Base-by-base conservation (phyloP, 176 grass and related monocot species). In the Carex myosuroides region DNA sequence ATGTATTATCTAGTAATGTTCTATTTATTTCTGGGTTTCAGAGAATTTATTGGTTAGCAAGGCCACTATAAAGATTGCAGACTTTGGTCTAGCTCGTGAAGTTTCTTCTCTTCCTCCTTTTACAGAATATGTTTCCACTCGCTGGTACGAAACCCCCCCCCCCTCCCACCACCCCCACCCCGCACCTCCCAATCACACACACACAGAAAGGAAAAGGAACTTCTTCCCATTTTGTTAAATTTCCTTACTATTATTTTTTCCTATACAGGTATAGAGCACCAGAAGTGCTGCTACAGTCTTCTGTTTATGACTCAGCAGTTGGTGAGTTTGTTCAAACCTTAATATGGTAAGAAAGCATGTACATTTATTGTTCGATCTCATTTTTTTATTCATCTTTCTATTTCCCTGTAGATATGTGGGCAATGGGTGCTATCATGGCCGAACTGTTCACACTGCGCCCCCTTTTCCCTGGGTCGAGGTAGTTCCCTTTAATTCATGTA, bases 401-500 rank as follows among this genome's bases (percentile, higher is more conserved):
- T 67, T 35, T 81, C 56, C 61, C 41, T 83, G 33, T 91, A 99
- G 97, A 99, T 95, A 96, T 99, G 90, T 99, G 97, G 97, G 97
- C 97, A 76, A 99, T 99, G 97, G 97, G 97, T 92, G 97, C 97
- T 79, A 99, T 99, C 84, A 99, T 99, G 93, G 93, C 93, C 64
- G 97, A 99, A 87, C 68, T 99, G 61, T 91, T 96, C 75, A 99
- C 97, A 74, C 91, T 99, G 3, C 88, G 89, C 64, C 97, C 97
- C 80, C 97, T 99, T 81, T 99, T 96, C 78, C 97, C 93, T 88
- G 97, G 97, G 48, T 90, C 91, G 11, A 99, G 93, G 97, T 99
- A 93, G 22, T 17, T 74, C 29, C 16, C n/a, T 52, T 21, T 24
- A 14, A 44, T 79, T 86, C 8, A 26, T 69, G 18, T 60, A 21